Evolutionary conservation across 208 protist species (phyloP).

Genomic region (Trypanosoma avium): DNA sequence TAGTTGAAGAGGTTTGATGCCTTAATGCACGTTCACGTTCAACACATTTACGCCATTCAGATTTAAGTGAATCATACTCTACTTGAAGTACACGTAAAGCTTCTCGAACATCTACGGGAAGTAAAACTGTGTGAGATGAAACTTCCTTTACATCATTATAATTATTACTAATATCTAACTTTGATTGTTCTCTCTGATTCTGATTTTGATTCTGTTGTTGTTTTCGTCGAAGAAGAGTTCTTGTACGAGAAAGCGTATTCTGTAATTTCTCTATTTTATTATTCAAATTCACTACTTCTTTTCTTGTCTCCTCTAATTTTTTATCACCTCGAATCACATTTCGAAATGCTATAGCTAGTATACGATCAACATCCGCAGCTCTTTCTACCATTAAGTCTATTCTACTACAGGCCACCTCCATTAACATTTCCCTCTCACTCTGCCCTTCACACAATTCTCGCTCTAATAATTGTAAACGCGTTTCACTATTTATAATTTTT

Average conservation of each 20-base stretch:
- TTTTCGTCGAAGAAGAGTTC: conserved; percentile 4
- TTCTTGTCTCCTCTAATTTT: conserved; percentile 26
- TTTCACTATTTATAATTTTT: conserved; percentile 2
- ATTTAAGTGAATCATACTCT: conserved; percentile 17
- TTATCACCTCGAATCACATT: conserved; percentile 9
- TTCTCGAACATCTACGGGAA: neutral
- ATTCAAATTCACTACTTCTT: conserved; percentile 10
- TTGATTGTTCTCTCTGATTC: conserved; percentile 14
- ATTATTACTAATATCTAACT: neutral
- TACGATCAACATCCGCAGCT: conserved; percentile 21
- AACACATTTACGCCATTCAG: conserved; percentile 18
- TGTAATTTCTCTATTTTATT: conserved; percentile 27
- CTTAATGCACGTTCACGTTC: conserved; percentile 20
- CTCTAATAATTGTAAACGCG: neutral
- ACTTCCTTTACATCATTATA: neutral
- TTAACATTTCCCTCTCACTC: conserved; percentile 22
- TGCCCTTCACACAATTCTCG: neutral
- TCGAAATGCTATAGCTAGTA: conserved; percentile 18
- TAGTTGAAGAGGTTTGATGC: conserved; percentile 2
- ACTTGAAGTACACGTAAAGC: conserved; percentile 14
- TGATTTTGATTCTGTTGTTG: conserved; percentile 28
- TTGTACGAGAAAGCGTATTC: conserved; percentile 17
- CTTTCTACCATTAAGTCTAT: conserved; percentile 31
- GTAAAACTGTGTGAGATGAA: neutral
- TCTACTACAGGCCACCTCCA: conserved; percentile 16